Percentiles rank a stretch among this genome's conserved stretches.
phyloP scores from a whole-genome alignment of 768 basidiomycete species.

The Melanogaster broomeanus region DNA sequence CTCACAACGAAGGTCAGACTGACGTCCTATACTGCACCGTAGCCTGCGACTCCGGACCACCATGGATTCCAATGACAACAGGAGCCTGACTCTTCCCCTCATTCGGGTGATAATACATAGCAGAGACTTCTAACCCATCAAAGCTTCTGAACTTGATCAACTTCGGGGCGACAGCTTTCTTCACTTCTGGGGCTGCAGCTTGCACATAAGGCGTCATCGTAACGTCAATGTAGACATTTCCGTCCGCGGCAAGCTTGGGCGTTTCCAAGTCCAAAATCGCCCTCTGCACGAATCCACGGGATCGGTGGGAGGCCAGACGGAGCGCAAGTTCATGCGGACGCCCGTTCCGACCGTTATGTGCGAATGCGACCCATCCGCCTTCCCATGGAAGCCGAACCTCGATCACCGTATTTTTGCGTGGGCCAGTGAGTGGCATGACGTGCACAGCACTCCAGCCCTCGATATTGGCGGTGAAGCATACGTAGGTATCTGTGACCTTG shows the following conservation, averaged over 20 bases:
- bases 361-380: constrained; percentile 31
- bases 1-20: constrained; percentile 4
- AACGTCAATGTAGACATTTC: constrained; percentile 29
- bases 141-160: constrained; percentile 42
- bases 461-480: constrained; percentile 40
- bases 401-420: constrained; percentile 28
- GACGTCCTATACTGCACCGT: constrained; percentile 36
- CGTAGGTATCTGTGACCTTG: constrained; percentile 24
- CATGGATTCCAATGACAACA: constrained; percentile 40
- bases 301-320: constrained; percentile 32
- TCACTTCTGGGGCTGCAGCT: constrained; percentile 31
- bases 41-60: constrained; percentile 40
- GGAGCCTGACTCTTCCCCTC: constrained; percentile 29
- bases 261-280: constrained; percentile 33
- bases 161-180: constrained; percentile 31
- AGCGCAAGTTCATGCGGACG: constrained; percentile 35
- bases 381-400: constrained; percentile 34
- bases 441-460: constrained; percentile 38
- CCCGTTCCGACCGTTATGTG: constrained; percentile 35
- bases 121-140: constrained; percentile 41
- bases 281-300: constrained; percentile 26
- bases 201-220: constrained; percentile 33
- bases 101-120: constrained; percentile 43
- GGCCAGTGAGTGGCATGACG: constrained; percentile 32
- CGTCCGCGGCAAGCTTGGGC: constrained; percentile 20